Evolutionary conservation across 2,329 filamentous ascomycete species (phyloP), one percentile per base, ranked within the genome.

Genomic region (Apiospora kogelbergensis): DNA sequence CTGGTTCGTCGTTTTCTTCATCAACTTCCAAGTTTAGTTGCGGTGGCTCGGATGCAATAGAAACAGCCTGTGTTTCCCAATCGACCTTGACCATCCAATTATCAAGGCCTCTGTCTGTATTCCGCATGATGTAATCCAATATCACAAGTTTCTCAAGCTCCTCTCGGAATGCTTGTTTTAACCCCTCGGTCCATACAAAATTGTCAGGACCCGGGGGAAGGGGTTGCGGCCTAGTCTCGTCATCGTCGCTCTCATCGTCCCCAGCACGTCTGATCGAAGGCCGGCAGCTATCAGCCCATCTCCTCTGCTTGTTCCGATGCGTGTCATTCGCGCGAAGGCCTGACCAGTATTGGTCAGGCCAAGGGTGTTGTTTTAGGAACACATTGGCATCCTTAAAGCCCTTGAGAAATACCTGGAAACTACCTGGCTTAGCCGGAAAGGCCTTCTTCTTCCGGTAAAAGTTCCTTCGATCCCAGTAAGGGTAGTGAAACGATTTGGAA

Each of bases 41-140:
- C 60, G 88, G 83, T 13, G 95, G 93, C 70, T 98, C 94, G 0
- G 94, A 94, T 20, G 92, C 91, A 72, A 99, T 93, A 9, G 92
- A 93, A 15, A 96, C 95, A 75, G 92, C 88, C 76, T 96, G 90
- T 2, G 88, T 90, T 74, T 94, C 88, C 86, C 90, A 93, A 79
- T 99, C 95, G 41, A 99, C 93, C 80, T 94, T 96, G 78, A 99
- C 94, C 96, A 99, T 99, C 96, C 96, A 99, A 76, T 99, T 99
- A 79, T 99, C 96, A 68, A 98, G 84, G 1, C 96, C 96, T 81
- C 96, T 89, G 79, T 99, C 96, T 1, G 96, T 99, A 78, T 99
- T 99, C 69, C 96, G 90, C 96, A 99, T 99, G 72, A 99, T 97
- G 79, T 99, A 99, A 81, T 99, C 96, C 73, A 99, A 81, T 76